Percentiles rank a stretch among this genome's conserved stretches.
phyloP scores from a whole-genome alignment of 257 asterid species.

The Eucommia ulmoides region DNA sequence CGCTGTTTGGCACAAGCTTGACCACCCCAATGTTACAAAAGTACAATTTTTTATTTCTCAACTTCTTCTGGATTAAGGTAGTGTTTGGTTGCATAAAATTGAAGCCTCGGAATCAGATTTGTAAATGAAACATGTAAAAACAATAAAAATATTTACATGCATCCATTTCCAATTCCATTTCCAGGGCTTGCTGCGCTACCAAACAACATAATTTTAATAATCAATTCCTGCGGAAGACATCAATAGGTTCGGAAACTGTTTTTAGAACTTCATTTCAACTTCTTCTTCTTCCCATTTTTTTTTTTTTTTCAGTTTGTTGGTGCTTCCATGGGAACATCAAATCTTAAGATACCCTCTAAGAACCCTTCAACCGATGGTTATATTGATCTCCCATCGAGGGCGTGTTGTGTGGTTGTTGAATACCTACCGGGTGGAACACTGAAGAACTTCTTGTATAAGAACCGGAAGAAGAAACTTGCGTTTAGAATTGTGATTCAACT shows the following conservation, averaged over 20 bases:
- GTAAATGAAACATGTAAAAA: no score
- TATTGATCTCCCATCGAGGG: conserved; percentile 67
- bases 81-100: no score
- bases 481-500: conserved; percentile 68
- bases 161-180: background rate
- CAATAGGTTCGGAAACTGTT: background rate
- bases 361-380: conserved; percentile 57
- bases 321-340: conserved; percentile 96
- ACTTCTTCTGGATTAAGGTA: no score
- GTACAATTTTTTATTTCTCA: conserved; percentile 5
- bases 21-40: conserved; percentile 40
- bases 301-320: conserved; percentile 52
- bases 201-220: background rate
- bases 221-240: background rate
- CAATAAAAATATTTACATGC: no score
- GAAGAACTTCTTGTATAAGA: conserved; percentile 58
- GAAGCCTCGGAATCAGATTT: no score
- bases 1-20: conserved; percentile 83
- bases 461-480: conserved; percentile 79
- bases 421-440: conserved; percentile 76
- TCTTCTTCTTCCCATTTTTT: background rate
- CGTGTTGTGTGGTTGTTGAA: conserved; percentile 89
- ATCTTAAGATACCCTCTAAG: conserved; percentile 77
- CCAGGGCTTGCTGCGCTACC: background rate
- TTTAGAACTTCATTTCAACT: background rate